Evolutionary conservation across 768 basidiomycete genomes (phyloP).

Genomic region (Rhodotorula babjevae): DNA sequence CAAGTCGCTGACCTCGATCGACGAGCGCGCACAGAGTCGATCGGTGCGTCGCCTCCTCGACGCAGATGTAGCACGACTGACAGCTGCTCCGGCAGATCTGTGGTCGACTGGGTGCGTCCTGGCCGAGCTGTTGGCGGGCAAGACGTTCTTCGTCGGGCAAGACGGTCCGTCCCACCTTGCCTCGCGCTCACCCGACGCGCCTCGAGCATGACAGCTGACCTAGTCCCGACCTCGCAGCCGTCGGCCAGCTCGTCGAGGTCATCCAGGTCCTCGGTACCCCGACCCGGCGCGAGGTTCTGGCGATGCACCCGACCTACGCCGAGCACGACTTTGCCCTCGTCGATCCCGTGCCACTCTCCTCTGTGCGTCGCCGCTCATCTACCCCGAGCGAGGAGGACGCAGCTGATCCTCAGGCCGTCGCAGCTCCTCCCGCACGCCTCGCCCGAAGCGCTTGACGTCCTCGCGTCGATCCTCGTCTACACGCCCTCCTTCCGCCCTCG

Average conservation of each 20-base stretch:
- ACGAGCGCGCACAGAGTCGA: not conserved
- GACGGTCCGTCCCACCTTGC: slow-evolving; percentile 9
- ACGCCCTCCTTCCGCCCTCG: slow-evolving; percentile 82
- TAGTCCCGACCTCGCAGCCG: slow-evolving; percentile 54
- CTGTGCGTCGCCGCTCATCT: not conserved
- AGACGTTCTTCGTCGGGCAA: slow-evolving; percentile 96
- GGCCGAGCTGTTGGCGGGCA: slow-evolving; percentile 97
- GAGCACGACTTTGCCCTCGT: slow-evolving; percentile 99
- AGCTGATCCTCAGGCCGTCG: too few species aligned
- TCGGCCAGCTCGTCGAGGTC: slow-evolving; percentile 98
- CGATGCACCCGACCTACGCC: slow-evolving; percentile 99
- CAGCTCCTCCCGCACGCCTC: slow-evolving; percentile 88
- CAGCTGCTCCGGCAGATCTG: slow-evolving; percentile 54
- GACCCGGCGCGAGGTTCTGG: slow-evolving; percentile 95
- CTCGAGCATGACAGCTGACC: not conserved
- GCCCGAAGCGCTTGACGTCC: slow-evolving; percentile 85
- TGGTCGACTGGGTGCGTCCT: slow-evolving; percentile 99
- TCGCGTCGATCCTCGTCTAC: slow-evolving; percentile 86
- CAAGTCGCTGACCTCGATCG: too few species aligned
- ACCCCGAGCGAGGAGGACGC: too few species aligned
- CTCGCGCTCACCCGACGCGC: too few species aligned
- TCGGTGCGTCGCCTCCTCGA: slow-evolving; percentile 51
- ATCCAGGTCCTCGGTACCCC: slow-evolving; percentile 99
- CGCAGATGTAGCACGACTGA: too few species aligned
- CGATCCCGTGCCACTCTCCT: slow-evolving; percentile 57